Percentiles rank a stretch among this genome's conserved stretches.
Conservation (phyloP, 306 rosid species). For the Vigna unguiculata region DNA sequence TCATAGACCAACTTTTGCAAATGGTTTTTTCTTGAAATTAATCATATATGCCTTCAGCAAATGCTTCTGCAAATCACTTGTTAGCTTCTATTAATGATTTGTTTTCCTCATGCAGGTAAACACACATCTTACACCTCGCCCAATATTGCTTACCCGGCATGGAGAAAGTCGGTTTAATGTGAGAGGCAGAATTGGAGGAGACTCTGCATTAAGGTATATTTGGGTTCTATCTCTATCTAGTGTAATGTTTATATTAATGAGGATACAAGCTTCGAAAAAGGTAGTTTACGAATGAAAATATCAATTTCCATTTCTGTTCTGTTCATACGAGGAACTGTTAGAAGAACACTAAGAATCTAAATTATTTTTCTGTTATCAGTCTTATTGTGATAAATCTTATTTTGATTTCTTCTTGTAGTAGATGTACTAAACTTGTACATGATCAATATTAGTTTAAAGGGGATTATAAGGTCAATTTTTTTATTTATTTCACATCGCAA, state of each 20-base stretch:
- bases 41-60: slow-evolving; percentile 5
- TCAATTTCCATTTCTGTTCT: slow-evolving; percentile 7
- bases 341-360: slow-evolving; percentile 14
- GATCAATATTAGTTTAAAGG: neutral
- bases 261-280: slow-evolving; percentile 3
- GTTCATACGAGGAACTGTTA: slow-evolving; percentile 13
- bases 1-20: neutral
- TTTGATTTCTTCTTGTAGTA: neutral
- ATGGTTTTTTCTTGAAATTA: slow-evolving; percentile 28
- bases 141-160: slow-evolving; percentile 94
- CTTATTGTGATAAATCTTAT: neutral
- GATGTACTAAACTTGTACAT: neutral
- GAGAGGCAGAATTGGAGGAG: slow-evolving; percentile 97
- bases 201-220: slow-evolving; percentile 77
- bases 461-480: neutral
- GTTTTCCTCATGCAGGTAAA: slow-evolving; percentile 68
- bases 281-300: slow-evolving; percentile 12
- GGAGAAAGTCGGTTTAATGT: slow-evolving; percentile 98
- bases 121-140: slow-evolving; percentile 96
- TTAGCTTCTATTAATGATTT: slow-evolving; percentile 29
- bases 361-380: neutral
- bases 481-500: neutral
- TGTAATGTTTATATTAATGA: slow-evolving; percentile 12
- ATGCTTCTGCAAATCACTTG: slow-evolving; percentile 15
- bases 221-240: slow-evolving; percentile 19